phyloP scores from a whole-genome alignment of 2,329 filamentous ascomycete species.

The Talaromyces funiculosus region DNA sequence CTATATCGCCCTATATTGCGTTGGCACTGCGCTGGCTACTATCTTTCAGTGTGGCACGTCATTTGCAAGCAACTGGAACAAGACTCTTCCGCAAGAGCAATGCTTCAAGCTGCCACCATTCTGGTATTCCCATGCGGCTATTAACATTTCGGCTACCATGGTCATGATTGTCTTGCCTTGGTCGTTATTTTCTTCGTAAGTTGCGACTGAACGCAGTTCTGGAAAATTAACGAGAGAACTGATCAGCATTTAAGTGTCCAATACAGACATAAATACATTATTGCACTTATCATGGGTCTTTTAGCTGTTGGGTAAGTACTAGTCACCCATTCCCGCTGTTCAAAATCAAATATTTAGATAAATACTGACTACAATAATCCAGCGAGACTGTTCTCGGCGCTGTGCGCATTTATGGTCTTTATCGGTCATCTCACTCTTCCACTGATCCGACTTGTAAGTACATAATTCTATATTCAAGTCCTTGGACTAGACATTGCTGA shows the following conservation, averaged over 20 bases:
- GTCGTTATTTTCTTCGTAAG: constrained; percentile 8
- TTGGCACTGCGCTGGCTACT: background rate
- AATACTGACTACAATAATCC: background rate
- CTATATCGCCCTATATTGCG: constrained; percentile 1
- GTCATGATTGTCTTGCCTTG: constrained; percentile 1
- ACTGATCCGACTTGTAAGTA: constrained; percentile 1
- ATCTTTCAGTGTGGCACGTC: constrained; percentile 2
- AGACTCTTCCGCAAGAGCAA: background rate
- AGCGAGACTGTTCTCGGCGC: background rate
- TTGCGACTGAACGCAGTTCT: background rate
- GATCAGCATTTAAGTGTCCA: background rate
- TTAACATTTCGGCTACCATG: constrained; percentile 2
- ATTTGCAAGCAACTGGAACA: constrained; percentile 6
- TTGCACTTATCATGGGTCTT: constrained; percentile 2
- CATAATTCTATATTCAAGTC: background rate
- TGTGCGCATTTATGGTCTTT: constrained; percentile 5
- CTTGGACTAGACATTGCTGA: background rate
- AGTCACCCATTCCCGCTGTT: background rate
- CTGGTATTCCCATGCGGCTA: constrained; percentile 3
- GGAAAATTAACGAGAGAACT: background rate
- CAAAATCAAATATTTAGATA: background rate
- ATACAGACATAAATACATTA: constrained; percentile 1
- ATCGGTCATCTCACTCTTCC: background rate
- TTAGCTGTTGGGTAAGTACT: background rate
- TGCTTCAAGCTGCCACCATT: constrained; percentile 5